Evolutionary conservation across 176 grass and related monocot species (phyloP).

Genomic region (Cocos nucifera): DNA sequence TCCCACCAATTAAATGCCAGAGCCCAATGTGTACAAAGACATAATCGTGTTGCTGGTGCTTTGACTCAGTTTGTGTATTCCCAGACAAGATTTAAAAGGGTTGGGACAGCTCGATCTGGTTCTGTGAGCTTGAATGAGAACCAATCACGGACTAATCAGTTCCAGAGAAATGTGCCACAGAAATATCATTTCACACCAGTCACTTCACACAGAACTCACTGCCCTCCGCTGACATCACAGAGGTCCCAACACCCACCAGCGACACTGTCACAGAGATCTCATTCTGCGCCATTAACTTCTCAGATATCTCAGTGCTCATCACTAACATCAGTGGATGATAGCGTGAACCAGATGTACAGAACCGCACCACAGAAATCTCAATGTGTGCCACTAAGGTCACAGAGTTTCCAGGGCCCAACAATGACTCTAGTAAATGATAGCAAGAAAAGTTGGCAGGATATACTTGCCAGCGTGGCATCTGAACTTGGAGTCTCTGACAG

Average conservation of each 20-base stretch:
- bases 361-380: conserved; percentile 16
- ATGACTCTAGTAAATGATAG: conserved; percentile 33
- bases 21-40: neutral
- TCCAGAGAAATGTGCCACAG: neutral
- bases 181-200: neutral
- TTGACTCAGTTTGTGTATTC: conserved; percentile 16
- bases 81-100: conserved; percentile 5
- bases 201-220: too few species aligned
- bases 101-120: neutral
- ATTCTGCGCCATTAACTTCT: conserved; percentile 24
- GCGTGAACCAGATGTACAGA: conserved; percentile 13
- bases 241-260: too few species aligned
- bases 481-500: conserved; percentile 47
- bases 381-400: conserved; percentile 17
- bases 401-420: conserved; percentile 19
- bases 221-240: too few species aligned
- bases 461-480: conserved; percentile 63
- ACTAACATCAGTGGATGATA: conserved; percentile 13
- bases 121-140: neutral
- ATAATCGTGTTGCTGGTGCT: conserved; percentile 7
- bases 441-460: conserved; percentile 72
- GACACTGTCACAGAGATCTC: conserved; percentile 32
- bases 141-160: neutral
- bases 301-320: conserved; percentile 23
- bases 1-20: neutral